phyloP scores from a whole-genome alignment of 2,329 filamentous ascomycete genomes.

The Whalleya microplaca region DNA sequence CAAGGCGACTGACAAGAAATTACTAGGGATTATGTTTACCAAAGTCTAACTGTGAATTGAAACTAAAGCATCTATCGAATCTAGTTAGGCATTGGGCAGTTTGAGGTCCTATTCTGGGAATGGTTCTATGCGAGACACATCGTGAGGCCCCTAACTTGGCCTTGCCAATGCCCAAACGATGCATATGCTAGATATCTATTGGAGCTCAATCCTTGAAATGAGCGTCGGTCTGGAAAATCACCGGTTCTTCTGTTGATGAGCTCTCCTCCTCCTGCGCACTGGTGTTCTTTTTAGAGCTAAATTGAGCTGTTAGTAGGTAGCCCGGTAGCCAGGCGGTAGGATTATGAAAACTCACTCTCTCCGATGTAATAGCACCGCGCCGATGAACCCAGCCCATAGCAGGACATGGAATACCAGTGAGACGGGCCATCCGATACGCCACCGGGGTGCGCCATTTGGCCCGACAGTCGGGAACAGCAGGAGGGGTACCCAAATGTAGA shows the following conservation, averaged over 20 bases:
- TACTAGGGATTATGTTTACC: too few species aligned
- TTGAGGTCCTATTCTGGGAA: too few species aligned
- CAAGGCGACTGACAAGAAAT: too few species aligned
- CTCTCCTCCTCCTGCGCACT: constrained; percentile 6
- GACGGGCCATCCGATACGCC: constrained; percentile 53
- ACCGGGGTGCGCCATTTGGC: constrained; percentile 46
- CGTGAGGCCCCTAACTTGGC: too few species aligned
- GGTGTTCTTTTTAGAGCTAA: neutral
- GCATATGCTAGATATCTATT: too few species aligned
- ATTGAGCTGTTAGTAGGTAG: constrained; percentile 1
- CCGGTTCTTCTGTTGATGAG: constrained; percentile 19
- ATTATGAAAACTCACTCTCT: constrained; percentile 25
- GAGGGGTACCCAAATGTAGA: constrained; percentile 50
- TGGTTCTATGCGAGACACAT: too few species aligned
- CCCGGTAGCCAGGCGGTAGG: neutral
- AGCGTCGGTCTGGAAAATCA: constrained; percentile 12
- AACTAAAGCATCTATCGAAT: too few species aligned
- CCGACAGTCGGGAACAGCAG: constrained; percentile 48
- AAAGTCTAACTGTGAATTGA: too few species aligned
- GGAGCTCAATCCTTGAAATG: constrained; percentile 17
- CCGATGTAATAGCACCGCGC: constrained; percentile 41
- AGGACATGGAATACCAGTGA: constrained; percentile 50
- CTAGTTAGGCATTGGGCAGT: too few species aligned
- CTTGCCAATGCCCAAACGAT: too few species aligned
- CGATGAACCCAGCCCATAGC: constrained; percentile 47